Evolutionary conservation across 495 filamentous ascomycete species (phyloP).

Genomic region (Aspergillus egyptiacus): DNA sequence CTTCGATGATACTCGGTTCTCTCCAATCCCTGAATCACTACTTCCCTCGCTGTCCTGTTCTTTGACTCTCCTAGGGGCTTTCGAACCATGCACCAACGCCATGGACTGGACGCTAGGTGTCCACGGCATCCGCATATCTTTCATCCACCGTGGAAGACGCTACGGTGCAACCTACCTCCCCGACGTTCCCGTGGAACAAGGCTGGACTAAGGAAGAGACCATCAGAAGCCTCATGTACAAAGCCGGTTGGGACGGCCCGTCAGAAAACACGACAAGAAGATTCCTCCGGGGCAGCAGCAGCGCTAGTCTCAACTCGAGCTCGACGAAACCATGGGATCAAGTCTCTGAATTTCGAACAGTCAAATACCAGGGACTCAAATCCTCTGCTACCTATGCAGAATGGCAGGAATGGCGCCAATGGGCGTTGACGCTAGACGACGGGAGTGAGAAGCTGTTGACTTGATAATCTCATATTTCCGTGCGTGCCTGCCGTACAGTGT

Average conservation of each 20-base stretch:
- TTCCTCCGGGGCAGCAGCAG: constrained; percentile 28
- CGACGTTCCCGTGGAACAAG: constrained; percentile 86
- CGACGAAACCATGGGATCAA: constrained; percentile 56
- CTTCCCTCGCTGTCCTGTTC: constrained; percentile 63
- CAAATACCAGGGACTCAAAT: constrained; percentile 74
- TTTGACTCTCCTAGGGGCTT: constrained; percentile 70
- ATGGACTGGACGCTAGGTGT: constrained; percentile 82
- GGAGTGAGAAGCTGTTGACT: constrained; percentile 18
- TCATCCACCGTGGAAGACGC: constrained; percentile 57
- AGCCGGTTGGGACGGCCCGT: constrained; percentile 65
- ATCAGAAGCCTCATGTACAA: constrained; percentile 87
- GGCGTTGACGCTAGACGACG: constrained; percentile 47
- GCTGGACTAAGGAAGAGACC: constrained; percentile 93
- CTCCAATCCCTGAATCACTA: constrained; percentile 61
- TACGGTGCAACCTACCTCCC: constrained; percentile 79
- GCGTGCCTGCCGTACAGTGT: too few relatives aligned
- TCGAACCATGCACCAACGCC: constrained; percentile 62
- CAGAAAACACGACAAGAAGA: constrained; percentile 46
- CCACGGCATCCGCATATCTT: constrained; percentile 77
- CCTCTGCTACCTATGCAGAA: constrained; percentile 60
- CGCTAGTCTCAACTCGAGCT: constrained; percentile 7
- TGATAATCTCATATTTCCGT: background rate
- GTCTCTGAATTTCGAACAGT: constrained; percentile 66
- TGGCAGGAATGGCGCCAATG: constrained; percentile 75
- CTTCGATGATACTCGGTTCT: constrained; percentile 81